Percentiles rank a stretch among this genome's conserved stretches.
These are phyloP conservation scores for Fraxinus latifolia DNA, from an alignment of 305 asterid genomes.

Conservation along the genomic window DNA sequence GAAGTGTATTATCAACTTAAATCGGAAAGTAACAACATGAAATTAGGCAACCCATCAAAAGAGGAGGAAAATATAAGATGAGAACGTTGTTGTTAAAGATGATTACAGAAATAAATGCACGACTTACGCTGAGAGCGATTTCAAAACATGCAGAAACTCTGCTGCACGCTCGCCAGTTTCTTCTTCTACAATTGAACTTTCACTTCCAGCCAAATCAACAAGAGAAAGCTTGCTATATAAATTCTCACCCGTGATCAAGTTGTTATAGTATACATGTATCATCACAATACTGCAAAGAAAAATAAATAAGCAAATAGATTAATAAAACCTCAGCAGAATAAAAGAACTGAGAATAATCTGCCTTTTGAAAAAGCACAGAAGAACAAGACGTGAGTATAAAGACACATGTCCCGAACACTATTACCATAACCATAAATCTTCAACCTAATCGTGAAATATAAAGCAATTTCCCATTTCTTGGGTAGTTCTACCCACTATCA, in stretches of 20 bases:
- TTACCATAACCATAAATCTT: slow-evolving; percentile 14
- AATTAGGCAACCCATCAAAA: neutral
- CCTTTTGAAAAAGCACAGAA: slow-evolving; percentile 9
- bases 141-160: slow-evolving; percentile 86
- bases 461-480: neutral
- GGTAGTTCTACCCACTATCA: neutral
- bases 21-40: too few relatives aligned
- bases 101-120: slow-evolving; percentile 23
- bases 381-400: slow-evolving; percentile 14
- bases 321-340: slow-evolving; percentile 9
- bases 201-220: slow-evolving; percentile 97
- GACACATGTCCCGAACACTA: neutral
- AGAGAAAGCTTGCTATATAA: slow-evolving; percentile 87
- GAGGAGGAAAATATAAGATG: neutral
- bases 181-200: slow-evolving; percentile 50
- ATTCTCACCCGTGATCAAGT: slow-evolving; percentile 86
- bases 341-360: slow-evolving; percentile 7
- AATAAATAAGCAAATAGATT: slow-evolving; percentile 16
- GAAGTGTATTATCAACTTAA: too few relatives aligned
- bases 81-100: neutral
- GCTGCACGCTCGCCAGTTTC: slow-evolving; percentile 78
- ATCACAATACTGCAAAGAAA: slow-evolving; percentile 67
- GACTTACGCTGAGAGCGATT: slow-evolving; percentile 90
- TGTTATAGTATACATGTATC: slow-evolving; percentile 75
- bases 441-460: neutral